A percentile compares a stretch with the other conserved stretches of the same genome.
Conservation (phyloP, 495 filamentous ascomycete genomes). For the Aspergillus diversus region DNA sequence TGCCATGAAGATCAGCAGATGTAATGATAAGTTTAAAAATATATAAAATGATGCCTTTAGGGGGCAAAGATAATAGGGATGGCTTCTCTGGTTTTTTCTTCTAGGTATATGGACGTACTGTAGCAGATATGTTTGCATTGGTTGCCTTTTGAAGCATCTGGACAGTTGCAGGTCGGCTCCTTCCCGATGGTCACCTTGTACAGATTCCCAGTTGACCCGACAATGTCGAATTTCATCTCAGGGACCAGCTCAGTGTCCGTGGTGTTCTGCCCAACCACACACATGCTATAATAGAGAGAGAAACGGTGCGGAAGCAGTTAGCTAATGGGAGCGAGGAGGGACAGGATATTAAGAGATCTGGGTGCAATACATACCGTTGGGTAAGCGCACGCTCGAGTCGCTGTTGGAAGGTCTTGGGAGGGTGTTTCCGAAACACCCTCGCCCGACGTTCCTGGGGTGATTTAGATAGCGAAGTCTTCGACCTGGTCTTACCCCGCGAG, state of each 20-base stretch:
- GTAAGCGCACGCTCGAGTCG: constrained; percentile 47
- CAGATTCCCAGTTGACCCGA: constrained; percentile 76
- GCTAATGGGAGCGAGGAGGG: background rate
- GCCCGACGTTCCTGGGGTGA: constrained; percentile 41
- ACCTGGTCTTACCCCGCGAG: constrained; percentile 22
- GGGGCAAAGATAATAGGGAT: constrained; percentile 2
- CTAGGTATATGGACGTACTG: constrained; percentile 38
- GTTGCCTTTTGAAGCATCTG: constrained; percentile 61
- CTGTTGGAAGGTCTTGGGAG: constrained; percentile 46
- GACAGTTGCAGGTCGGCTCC: constrained; percentile 68
- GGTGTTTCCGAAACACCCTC: constrained; percentile 38
- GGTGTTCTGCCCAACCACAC: constrained; percentile 55
- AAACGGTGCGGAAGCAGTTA: background rate
- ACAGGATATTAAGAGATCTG: background rate
- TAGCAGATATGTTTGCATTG: constrained; percentile 80
- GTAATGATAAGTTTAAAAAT: constrained; percentile 18
- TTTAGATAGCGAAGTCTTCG: constrained; percentile 3
- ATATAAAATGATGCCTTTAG: constrained; percentile 6
- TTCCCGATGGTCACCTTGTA: constrained; percentile 64
- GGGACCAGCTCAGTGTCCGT: constrained; percentile 43
- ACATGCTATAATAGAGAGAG: constrained; percentile 51
- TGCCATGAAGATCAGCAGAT: constrained; percentile 23
- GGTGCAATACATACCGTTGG: constrained; percentile 38
- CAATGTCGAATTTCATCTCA: constrained; percentile 64
- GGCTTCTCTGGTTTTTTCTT: background rate